Conservation (phyloP, 1,139 yeast genomes). For the Lodderomyces metapsilosis region DNA sequence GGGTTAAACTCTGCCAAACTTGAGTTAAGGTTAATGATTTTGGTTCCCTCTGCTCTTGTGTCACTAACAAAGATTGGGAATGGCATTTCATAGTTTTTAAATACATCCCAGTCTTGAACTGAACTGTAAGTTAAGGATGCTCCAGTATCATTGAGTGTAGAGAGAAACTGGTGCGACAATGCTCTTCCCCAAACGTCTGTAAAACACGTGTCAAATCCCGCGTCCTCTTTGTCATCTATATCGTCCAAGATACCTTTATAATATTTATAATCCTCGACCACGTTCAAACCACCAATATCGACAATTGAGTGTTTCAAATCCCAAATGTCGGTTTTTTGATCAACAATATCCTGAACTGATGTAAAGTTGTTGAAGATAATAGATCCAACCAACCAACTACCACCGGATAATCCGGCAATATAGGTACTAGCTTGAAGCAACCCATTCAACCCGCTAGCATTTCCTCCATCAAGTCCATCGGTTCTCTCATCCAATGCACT, state of each 20-base stretch:
- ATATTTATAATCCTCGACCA: constrained; percentile 56
- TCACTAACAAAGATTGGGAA: constrained; percentile 79
- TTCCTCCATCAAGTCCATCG: constrained; percentile 12
- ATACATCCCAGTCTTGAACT: constrained; percentile 51
- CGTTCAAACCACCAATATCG: constrained; percentile 68
- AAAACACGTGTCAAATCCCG: constrained; percentile 74
- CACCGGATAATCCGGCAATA: constrained; percentile 81
- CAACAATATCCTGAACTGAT: constrained; percentile 58
- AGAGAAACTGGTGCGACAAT: constrained; percentile 72
- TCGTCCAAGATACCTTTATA: constrained; percentile 55
- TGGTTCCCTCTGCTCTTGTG: constrained; percentile 63
- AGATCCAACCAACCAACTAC: constrained; percentile 82
- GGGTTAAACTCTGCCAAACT: constrained; percentile 81
- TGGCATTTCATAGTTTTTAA: constrained; percentile 67
- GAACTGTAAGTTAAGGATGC: constrained; percentile 67
- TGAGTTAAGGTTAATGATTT: constrained; percentile 64
- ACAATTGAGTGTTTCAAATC: constrained; percentile 63
- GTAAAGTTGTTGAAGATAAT: constrained; percentile 82
- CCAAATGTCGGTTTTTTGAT: constrained; percentile 55
- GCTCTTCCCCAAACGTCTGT: constrained; percentile 97
- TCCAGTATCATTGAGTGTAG: constrained; percentile 52
- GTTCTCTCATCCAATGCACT: constrained; percentile 36
- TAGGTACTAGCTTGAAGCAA: constrained; percentile 72
- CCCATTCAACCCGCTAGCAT: constrained; percentile 68
- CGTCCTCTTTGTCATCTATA: constrained; percentile 59